These are phyloP conservation scores for Stentor roeselii DNA, from an alignment of 73 alveolate species.

Conservation along the genomic window DNA sequence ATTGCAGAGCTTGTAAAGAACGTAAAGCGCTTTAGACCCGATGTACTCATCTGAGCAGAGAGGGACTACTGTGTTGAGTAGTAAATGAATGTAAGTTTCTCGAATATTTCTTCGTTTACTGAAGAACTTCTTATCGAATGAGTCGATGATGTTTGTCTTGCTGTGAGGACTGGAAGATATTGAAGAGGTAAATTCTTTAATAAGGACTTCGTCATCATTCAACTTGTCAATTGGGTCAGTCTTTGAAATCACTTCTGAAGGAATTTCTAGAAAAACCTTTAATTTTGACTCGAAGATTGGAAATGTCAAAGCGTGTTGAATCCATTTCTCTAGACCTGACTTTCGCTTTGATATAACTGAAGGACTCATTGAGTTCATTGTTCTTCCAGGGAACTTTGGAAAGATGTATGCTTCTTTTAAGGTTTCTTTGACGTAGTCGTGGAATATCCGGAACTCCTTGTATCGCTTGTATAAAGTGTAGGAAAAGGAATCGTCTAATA, in stretches of 20 bases:
- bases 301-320: background rate
- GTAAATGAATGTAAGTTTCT: background rate
- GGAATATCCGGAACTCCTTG: background rate
- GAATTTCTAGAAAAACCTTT: background rate
- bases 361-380: background rate
- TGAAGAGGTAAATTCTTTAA: background rate
- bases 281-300: background rate
- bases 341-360: background rate
- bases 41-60: background rate
- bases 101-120: background rate
- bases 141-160: background rate
- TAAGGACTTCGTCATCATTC: background rate
- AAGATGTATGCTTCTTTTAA: background rate
- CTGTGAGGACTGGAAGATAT: background rate
- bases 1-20: background rate
- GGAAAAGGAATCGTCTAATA: background rate
- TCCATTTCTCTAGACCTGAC: background rate
- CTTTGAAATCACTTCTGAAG: background rate
- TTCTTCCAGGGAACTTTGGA: background rate
- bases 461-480: background rate
- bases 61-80: background rate
- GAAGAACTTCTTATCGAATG: background rate
- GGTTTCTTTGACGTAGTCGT: background rate
- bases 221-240: too few relatives aligned
- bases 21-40: background rate